Conservation (phyloP, 768 basidiomycete genomes). For the Podaxis sp. region DNA sequence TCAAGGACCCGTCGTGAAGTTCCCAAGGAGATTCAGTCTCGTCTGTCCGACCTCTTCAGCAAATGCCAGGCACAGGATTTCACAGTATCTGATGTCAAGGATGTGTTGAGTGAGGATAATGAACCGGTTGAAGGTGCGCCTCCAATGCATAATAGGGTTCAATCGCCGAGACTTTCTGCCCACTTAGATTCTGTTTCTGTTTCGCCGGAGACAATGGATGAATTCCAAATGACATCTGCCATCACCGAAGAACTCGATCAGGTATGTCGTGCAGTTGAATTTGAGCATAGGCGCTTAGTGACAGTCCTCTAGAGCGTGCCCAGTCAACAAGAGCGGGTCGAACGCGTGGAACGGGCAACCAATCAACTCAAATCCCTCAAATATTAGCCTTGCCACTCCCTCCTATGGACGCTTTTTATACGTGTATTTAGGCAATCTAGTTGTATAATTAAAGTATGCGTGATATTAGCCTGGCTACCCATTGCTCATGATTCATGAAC, state of each 20-base stretch:
- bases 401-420: neutral
- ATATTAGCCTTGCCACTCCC: neutral
- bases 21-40: slow-evolving; percentile 52
- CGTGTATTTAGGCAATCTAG: neutral
- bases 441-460: neutral
- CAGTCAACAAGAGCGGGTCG: slow-evolving; percentile 12
- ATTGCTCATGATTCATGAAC: too few relatives aligned
- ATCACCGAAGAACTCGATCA: slow-evolving; percentile 19
- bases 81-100: slow-evolving; percentile 17
- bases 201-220: slow-evolving; percentile 9
- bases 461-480: neutral
- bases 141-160: neutral
- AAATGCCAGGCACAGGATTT: slow-evolving; percentile 31
- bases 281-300: neutral
- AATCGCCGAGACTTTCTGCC: neutral
- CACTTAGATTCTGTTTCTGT: neutral
- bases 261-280: slow-evolving; percentile 3
- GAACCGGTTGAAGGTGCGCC: slow-evolving; percentile 25
- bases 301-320: slow-evolving; percentile 1
- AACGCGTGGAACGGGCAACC: slow-evolving; percentile 9
- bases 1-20: slow-evolving; percentile 63
- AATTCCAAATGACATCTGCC: slow-evolving; percentile 15
- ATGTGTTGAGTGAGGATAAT: slow-evolving; percentile 22
- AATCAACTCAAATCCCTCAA: slow-evolving; percentile 9
- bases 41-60: slow-evolving; percentile 30